A percentile compares a stretch with the other conserved stretches of the same genome.
phyloP scores from a whole-genome alignment of 148 eudicot genomes.

The Heliosperma pusillum region DNA sequence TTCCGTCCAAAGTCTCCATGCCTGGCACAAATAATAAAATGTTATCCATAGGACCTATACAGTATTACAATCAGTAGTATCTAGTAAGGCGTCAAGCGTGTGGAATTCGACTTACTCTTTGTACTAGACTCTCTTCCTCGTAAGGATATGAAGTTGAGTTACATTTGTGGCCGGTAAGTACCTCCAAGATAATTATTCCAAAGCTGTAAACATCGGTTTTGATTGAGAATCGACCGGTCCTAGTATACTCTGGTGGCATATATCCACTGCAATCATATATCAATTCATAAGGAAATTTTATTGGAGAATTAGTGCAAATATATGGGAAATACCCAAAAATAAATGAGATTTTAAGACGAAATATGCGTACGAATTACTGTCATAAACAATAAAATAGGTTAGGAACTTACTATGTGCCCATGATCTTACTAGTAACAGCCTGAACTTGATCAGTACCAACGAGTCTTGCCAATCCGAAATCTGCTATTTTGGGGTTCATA shows the following conservation, averaged over 20 bases:
- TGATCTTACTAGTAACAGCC: conserved; percentile 17
- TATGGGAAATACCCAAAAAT: too few species aligned
- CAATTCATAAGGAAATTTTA: too few species aligned
- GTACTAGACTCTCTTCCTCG: conserved; percentile 8
- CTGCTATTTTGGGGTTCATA: conserved; percentile 31
- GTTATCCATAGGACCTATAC: too few species aligned
- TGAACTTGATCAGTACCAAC: conserved; percentile 17
- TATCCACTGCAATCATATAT: conserved; percentile 6
- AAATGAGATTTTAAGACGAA: too few species aligned
- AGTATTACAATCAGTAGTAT: too few species aligned
- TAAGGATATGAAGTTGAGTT: conserved; percentile 10
- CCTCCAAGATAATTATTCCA: conserved; percentile 21
- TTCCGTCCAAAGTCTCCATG: conserved; percentile 21
- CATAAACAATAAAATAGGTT: background rate
- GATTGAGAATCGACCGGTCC: conserved; percentile 13
- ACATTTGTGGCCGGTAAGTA: conserved; percentile 16
- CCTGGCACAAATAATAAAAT: background rate
- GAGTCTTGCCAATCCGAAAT: conserved; percentile 32
- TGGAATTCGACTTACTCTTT: conserved; percentile 15
- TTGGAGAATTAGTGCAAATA: too few species aligned
- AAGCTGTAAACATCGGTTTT: conserved; percentile 24
- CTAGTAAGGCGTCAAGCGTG: background rate
- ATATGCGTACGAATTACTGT: too few species aligned
- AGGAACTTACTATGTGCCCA: conserved; percentile 21
- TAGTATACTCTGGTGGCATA: conserved; percentile 24